Evolutionary conservation across 345 rosid species (phyloP).

Genomic region (Eucalyptus tenuipes): DNA sequence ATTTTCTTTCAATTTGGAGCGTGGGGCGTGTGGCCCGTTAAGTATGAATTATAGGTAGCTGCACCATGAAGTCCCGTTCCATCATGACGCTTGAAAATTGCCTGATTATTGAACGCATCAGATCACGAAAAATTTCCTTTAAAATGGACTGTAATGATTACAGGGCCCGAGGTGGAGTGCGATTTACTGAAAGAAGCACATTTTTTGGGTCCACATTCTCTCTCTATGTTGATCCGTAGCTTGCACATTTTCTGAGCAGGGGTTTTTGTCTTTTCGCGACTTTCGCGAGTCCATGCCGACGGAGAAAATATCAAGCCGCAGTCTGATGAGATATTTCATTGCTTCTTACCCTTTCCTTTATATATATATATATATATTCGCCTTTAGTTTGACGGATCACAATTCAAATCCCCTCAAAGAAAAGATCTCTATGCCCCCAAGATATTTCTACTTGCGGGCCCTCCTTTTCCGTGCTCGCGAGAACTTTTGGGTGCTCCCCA

Average conservation of each 20-base stretch:
- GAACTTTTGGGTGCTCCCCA: not conserved
- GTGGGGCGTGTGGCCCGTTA: not conserved
- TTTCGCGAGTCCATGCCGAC: not conserved
- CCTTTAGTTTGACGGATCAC: not conserved
- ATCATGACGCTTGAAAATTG: not conserved
- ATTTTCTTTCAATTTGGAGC: not conserved
- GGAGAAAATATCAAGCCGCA: not conserved
- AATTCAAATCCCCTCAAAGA: not conserved
- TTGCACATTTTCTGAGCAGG: not conserved
- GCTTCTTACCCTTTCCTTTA: not conserved
- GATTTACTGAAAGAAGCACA: not conserved
- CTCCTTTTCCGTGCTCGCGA: not conserved
- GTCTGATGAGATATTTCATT: not conserved
- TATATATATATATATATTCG: not conserved
- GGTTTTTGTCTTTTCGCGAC: not conserved
- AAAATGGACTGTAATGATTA: not conserved
- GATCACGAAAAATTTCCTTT: not conserved
- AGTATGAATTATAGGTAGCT: not conserved
- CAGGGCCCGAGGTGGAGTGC: not conserved
- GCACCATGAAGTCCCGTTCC: not conserved
- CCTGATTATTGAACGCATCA: not conserved
- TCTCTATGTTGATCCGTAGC: not conserved
- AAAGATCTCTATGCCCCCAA: not conserved
- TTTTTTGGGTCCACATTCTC: not conserved
- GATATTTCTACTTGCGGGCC: not conserved